Base-by-base conservation (phyloP, 2,329 filamentous ascomycete species). In the Fusarium odoratissimum region DNA sequence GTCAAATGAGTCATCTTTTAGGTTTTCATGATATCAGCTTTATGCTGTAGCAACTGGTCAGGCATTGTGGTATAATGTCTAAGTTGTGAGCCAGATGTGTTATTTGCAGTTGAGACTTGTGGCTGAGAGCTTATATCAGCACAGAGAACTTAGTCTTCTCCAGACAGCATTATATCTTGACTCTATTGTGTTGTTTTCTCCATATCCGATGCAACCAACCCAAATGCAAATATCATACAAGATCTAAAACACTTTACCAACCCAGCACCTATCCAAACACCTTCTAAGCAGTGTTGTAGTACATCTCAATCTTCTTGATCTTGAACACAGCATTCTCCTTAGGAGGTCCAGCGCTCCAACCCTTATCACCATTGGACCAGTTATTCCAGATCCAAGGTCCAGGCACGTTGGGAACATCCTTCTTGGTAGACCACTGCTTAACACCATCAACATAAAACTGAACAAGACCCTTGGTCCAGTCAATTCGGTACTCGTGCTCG, bases 381-480 rank as follows among this genome's bases (percentile, higher is more conserved):
- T 80, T 80, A 54, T 80, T 80, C 48, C 76, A 79, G 9, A 80
- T 60, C 77, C 79, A 80, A 16, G 77, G 67, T 0, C 79, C 79
- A 31, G 73, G 35, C 0, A 69, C 46, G 13, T 30, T 78, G 0
- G 79, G 79, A 1, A 79, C 78, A 21, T 80, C 75, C 41, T 64
- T 35, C 9, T 60, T 79, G 0, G 79, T 79, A 46, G 72, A 63
- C 72, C 74, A 80, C 6, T 73, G 42, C 58, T 77, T 73, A 1
- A 61, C 69, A 0, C 78, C 78, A 17, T 80, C 79, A 3, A 80
- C 67, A 21, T 73, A 80, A 49, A 75, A 80, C 23, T 64, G 37
- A 3, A 77, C 75, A 12, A 71, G 57, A 1, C 71, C 74, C 7
- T 72, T 67, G 1, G 76, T 78, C 79, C 79, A 80, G 60, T 80